These are phyloP conservation scores for Canavalia gladiata DNA, from an alignment of 306 rosid genomes.

Conservation along the genomic window DNA sequence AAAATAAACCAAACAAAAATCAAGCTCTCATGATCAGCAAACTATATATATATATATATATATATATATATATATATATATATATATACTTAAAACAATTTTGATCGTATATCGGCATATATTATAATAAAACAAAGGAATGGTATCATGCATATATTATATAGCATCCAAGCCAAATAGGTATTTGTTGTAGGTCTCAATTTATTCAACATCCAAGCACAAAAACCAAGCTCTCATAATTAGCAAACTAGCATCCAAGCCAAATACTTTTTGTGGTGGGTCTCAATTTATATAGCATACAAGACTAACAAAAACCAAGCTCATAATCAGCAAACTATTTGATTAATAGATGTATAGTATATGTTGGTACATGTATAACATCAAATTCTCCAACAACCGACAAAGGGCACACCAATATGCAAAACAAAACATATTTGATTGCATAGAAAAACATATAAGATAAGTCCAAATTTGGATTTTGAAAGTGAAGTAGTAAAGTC, in stretches of 20 bases:
- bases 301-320: too few relatives aligned
- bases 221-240: too few relatives aligned
- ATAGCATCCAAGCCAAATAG: too few relatives aligned
- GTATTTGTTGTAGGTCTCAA: too few relatives aligned
- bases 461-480: not conserved
- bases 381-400: conserved; percentile 13
- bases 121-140: too few relatives aligned
- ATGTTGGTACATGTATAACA: not conserved
- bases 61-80: too few relatives aligned
- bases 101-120: too few relatives aligned
- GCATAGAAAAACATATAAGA: conserved; percentile 6
- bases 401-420: not conserved
- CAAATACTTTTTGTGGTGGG: too few relatives aligned
- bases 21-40: not conserved
- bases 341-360: not conserved
- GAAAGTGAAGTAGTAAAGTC: not conserved
- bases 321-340: not conserved
- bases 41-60: not conserved
- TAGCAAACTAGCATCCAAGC: not conserved
- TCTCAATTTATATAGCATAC: too few relatives aligned
- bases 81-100: too few relatives aligned
- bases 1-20: conserved; percentile 7
- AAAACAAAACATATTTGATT: conserved; percentile 14
- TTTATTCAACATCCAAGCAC: too few relatives aligned
- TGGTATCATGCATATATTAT: too few relatives aligned